Conservation (phyloP, 768 basidiomycete genomes). For the Lactarius hatsudake region DNA sequence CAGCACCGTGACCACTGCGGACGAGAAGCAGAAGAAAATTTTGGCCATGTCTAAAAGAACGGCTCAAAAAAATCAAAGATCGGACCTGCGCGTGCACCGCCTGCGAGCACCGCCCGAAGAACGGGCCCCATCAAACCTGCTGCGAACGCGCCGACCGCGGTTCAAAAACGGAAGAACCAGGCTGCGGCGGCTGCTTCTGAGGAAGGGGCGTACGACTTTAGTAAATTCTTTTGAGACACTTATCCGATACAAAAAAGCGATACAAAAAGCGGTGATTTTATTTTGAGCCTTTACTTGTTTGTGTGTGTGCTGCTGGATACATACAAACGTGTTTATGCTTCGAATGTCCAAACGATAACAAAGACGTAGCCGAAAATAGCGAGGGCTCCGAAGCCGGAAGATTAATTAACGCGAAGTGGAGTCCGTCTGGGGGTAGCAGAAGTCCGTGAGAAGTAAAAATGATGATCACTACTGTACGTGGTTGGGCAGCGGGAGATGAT, state of each 20-base stretch:
- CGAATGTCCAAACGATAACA: not conserved
- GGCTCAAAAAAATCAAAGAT: not conserved
- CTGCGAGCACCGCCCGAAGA: not conserved
- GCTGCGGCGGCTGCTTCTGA: constrained; percentile 18
- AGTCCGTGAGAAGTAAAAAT: not conserved
- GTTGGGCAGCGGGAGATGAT: not conserved
- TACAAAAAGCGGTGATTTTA: not conserved
- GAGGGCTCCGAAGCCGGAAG: not conserved
- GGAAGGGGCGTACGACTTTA: constrained; percentile 56
- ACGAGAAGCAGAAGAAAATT: not conserved
- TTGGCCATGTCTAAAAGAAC: not conserved
- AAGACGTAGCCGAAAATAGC: not conserved
- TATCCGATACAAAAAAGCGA: not conserved
- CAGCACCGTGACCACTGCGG: not conserved
- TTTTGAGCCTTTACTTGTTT: not conserved
- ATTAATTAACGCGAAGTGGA: not conserved
- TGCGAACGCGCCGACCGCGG: constrained; percentile 38
- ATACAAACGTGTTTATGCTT: not conserved
- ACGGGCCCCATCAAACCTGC: constrained; percentile 32
- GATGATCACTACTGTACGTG: not conserved
- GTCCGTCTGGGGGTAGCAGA: not conserved
- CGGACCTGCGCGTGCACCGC: not conserved
- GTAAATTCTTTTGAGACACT: constrained; percentile 46
- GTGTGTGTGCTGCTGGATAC: not conserved
- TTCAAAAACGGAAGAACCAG: constrained; percentile 30